phyloP scores from a whole-genome alignment of 177 flowering plant species.

The Tripterygium wilfordii region DNA sequence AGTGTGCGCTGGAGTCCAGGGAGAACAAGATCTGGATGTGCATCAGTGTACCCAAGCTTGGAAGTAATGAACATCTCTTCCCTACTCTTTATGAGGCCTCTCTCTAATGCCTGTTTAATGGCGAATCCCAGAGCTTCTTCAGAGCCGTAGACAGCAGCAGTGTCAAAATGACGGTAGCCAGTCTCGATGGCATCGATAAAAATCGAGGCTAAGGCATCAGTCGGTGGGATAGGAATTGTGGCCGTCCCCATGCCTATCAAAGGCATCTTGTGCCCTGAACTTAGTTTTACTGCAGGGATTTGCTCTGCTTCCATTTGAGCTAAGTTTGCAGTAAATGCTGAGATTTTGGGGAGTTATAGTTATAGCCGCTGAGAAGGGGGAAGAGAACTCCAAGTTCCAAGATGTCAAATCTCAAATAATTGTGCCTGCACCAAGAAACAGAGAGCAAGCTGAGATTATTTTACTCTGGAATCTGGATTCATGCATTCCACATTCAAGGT shows the following conservation, averaged over 20 bases:
- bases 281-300: too few relatives aligned
- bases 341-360: too few relatives aligned
- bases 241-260: conserved; percentile 16
- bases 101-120: conserved; percentile 3
- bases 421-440: too few relatives aligned
- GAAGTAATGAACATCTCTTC: conserved; percentile 12
- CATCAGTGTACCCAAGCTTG: conserved; percentile 10
- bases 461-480: too few relatives aligned
- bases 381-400: too few relatives aligned
- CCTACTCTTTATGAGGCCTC: not conserved
- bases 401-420: too few relatives aligned
- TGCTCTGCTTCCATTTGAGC: too few relatives aligned
- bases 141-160: conserved; percentile 6
- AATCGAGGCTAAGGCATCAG: conserved; percentile 1
- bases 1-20: conserved; percentile 10
- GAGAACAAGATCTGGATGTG: conserved; percentile 6
- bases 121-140: conserved; percentile 15
- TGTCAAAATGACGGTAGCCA: conserved; percentile 25
- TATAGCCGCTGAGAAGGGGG: too few relatives aligned
- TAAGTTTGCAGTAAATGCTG: too few relatives aligned
- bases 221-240: not conserved
- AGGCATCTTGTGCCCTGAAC: conserved; percentile 9
- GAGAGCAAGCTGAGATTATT: too few relatives aligned
- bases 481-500: too few relatives aligned
- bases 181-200: conserved; percentile 6